Percentiles rank a stretch among this genome's conserved stretches.
phyloP scores from a whole-genome alignment of 768 basidiomycete genomes.

The Ramaria rubella region DNA sequence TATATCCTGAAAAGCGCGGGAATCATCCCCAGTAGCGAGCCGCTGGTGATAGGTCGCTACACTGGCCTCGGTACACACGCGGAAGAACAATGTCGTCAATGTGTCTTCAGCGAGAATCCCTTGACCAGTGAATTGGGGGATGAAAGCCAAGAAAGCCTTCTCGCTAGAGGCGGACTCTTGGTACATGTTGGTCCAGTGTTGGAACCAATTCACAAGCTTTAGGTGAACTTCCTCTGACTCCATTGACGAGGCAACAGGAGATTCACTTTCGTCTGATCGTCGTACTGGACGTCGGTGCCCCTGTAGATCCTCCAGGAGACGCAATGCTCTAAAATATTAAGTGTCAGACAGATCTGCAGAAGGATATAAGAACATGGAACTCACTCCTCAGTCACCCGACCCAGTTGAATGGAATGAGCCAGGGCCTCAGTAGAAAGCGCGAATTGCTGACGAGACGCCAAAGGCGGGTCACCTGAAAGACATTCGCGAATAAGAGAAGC shows the following conservation, averaged over 20 bases:
- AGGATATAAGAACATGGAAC: constrained; percentile 26
- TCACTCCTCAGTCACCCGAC: constrained; percentile 82
- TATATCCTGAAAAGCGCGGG: constrained; percentile 81
- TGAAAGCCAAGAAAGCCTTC: constrained; percentile 92
- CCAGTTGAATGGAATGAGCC: constrained; percentile 59
- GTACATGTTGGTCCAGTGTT: constrained; percentile 95
- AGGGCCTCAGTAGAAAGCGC: constrained; percentile 76
- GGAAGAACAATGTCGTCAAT: constrained; percentile 95
- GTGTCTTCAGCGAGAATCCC: constrained; percentile 96
- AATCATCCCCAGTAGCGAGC: constrained; percentile 62
- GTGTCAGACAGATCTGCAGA: constrained; percentile 2
- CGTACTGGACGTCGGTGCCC: constrained; percentile 49
- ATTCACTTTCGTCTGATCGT: constrained; percentile 21
- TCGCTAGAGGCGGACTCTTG: constrained; percentile 87
- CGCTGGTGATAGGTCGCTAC: constrained; percentile 79
- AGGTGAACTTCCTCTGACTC: constrained; percentile 72
- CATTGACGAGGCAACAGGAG: constrained; percentile 43
- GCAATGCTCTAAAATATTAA: constrained; percentile 45
- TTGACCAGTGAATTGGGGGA: constrained; percentile 94
- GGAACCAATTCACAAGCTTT: constrained; percentile 74
- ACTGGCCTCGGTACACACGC: constrained; percentile 92
- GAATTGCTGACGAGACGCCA: constrained; percentile 76
- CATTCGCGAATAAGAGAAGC: constrained; percentile 83
- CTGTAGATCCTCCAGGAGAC: constrained; percentile 76
- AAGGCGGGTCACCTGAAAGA: constrained; percentile 70